phyloP scores from a whole-genome alignment of 78 protist genomes.

The Tieghemostelium lacteum region DNA sequence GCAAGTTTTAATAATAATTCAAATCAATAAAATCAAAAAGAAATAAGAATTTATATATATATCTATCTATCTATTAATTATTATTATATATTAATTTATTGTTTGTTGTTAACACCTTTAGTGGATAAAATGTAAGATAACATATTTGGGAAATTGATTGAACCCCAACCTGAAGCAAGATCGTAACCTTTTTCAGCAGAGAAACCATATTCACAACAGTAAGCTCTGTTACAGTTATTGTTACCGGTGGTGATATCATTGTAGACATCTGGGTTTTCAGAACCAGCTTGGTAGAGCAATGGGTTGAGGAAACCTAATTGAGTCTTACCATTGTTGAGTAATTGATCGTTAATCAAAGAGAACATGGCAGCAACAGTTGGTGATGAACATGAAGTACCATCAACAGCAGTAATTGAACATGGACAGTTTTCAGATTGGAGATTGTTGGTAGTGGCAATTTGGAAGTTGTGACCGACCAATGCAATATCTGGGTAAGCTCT shows the following conservation, averaged over 20 bases:
- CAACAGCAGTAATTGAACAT: conserved; percentile 37
- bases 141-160: conserved; percentile 24
- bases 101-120: too few species aligned
- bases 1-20: conserved; percentile 35
- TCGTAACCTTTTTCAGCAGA: conserved; percentile 59
- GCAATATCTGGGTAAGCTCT: conserved; percentile 76
- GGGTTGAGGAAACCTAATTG: conserved; percentile 89
- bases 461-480: conserved; percentile 62
- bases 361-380: conserved; percentile 87
- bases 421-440: conserved; percentile 30
- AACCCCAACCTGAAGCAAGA: conserved; percentile 73
- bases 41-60: too few species aligned
- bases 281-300: conserved; percentile 76
- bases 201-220: conserved; percentile 76
- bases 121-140: conserved; percentile 16
- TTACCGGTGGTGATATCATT: conserved; percentile 83
- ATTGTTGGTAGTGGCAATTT: not conserved
- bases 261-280: conserved; percentile 71
- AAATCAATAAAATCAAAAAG: not conserved
- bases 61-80: too few species aligned
- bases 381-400: conserved; percentile 84
- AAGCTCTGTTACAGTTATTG: conserved; percentile 76
- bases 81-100: too few species aligned
- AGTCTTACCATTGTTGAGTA: conserved; percentile 35
- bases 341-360: conserved; percentile 83